These are phyloP conservation scores for Pseudogymnoascus sp. DNA, from an alignment of 2,329 filamentous ascomycete species.

Conservation along the genomic window DNA sequence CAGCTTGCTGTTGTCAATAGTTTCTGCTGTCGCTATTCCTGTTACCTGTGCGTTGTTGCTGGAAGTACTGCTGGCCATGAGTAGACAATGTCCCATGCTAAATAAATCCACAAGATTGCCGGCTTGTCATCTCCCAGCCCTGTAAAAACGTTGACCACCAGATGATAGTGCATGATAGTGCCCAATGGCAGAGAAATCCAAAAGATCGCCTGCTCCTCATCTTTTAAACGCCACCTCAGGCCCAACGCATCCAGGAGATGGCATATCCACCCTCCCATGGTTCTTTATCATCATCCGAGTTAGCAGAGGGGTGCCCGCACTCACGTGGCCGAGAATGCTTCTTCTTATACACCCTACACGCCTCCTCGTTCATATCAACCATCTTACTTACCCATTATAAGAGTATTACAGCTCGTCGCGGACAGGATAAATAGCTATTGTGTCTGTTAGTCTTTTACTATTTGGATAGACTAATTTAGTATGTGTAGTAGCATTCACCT, in stretches of 20 bases:
- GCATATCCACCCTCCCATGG: background rate
- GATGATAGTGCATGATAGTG: too few relatives aligned
- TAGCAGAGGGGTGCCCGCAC: background rate
- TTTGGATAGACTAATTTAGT: background rate
- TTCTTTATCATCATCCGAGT: background rate
- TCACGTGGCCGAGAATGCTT: background rate
- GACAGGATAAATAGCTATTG: background rate
- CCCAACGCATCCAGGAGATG: background rate
- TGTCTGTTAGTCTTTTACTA: background rate
- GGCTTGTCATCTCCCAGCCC: background rate
- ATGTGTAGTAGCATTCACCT: too few relatives aligned
- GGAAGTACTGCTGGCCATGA: too few relatives aligned
- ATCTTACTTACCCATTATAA: background rate
- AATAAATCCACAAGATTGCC: too few relatives aligned
- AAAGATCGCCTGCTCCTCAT: background rate
- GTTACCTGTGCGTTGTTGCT: too few relatives aligned
- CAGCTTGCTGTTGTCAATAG: too few relatives aligned
- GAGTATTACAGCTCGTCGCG: background rate
- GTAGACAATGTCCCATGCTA: too few relatives aligned
- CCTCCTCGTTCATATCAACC: background rate
- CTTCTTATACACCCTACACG: background rate
- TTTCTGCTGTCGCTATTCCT: too few relatives aligned
- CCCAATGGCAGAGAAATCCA: too few relatives aligned
- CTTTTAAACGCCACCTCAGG: background rate
- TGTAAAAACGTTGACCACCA: too few relatives aligned